Conservation (phyloP, 2,329 filamentous ascomycete genomes). For the Cadophora sp. region DNA sequence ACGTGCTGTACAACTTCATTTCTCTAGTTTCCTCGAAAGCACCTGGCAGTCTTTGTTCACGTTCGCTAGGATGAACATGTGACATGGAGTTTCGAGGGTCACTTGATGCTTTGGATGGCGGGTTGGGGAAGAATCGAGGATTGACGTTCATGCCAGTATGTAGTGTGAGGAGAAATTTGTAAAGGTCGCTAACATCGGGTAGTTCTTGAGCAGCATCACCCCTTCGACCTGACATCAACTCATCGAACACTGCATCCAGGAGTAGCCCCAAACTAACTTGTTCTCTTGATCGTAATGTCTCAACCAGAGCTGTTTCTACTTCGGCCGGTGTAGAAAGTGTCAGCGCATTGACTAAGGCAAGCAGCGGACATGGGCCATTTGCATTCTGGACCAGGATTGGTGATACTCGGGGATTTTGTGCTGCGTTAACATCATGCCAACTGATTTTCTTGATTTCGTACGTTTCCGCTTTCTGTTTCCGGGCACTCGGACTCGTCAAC, state of each 20-base stretch:
- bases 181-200: slow-evolving; percentile 88
- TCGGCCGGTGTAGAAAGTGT: slow-evolving; percentile 79
- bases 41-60: slow-evolving; percentile 63
- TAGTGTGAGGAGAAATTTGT: slow-evolving; percentile 84
- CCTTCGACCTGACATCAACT: slow-evolving; percentile 81
- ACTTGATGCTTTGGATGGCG: slow-evolving; percentile 43
- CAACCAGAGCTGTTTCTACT: slow-evolving; percentile 73
- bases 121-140: slow-evolving; percentile 76
- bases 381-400: slow-evolving; percentile 92
- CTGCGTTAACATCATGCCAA: slow-evolving; percentile 73
- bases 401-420: slow-evolving; percentile 72
- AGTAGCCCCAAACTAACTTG: slow-evolving; percentile 87
- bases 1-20: slow-evolving; percentile 90
- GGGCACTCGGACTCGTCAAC: slow-evolving; percentile 20
- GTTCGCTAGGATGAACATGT: slow-evolving; percentile 57
- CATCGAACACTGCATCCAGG: slow-evolving; percentile 89
- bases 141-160: slow-evolving; percentile 99
- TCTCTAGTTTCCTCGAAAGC: slow-evolving; percentile 87
- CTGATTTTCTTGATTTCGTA: slow-evolving; percentile 93
- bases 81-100: slow-evolving; percentile 56
- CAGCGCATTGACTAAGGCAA: slow-evolving; percentile 92
- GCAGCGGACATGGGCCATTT: slow-evolving; percentile 91
- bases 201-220: slow-evolving; percentile 66
- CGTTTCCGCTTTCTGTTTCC: slow-evolving; percentile 62
- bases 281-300: slow-evolving; percentile 79